Evolutionary conservation across 768 basidiomycete genomes (phyloP), one percentile per base, ranked within the genome.

Genomic region (Boletellus ananas): DNA sequence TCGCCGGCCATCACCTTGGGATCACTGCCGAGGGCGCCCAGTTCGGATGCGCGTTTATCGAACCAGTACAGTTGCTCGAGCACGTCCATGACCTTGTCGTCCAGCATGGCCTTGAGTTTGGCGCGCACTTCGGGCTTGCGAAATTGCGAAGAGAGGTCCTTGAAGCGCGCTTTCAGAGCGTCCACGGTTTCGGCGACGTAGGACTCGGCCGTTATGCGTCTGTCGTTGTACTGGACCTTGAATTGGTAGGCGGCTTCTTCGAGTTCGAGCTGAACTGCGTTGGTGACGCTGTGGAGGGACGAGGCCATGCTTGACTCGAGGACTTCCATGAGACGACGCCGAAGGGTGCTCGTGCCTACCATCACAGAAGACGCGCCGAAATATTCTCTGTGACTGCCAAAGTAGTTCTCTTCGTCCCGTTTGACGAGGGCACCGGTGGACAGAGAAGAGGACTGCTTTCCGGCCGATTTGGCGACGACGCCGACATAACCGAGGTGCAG

Each of bases 141-240:
- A 76, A 98, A 98, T 56, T 90, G 84, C 25, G 79, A 69, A 1
- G 88, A 90, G 60, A 85, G 86, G 34, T 90, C 84, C 61, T 87
- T 90, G 78, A 99, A 95, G 38, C 86, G 82, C 0, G 79, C 78
- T 72, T 99, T 99, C 55, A 99, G 81, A 6, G 80, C 75, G 63
- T 99, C 96, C 70, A 98, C 86, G 2, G 94, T 94, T 71, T 98
- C 96, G 7, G 96, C 94, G 42, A 99, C 91, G 65, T 99, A 99
- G 2, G 92, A 94, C 68, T 99, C 96, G 11, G 96, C 85, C 1
- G 90, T 87, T 52, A 97, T 90, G 20, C 91, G 81, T 20, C 92
- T 84, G 70, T 99, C 96, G 64, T 99, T 99, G 72, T 91, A 92
- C 67, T 94, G 88, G 2, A 99, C 96, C 71, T 99, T 99, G 81